These are phyloP conservation scores for Fragilaria radians DNA, from an alignment of 108 stramenopile species.

Conservation along the genomic window DNA sequence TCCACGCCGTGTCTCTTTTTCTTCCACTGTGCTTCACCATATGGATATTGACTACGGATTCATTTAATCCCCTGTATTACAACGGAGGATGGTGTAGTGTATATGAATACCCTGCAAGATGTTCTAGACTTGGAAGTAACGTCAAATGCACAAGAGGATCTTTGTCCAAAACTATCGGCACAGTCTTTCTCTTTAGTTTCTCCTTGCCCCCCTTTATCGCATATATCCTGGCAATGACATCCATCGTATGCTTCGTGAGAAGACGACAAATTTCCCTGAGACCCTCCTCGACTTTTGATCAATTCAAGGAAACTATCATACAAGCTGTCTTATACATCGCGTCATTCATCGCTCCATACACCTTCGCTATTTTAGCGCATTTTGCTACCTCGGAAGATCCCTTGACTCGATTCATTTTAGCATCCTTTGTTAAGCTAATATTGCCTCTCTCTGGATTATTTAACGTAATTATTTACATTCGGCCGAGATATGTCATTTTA, in stretches of 20 bases:
- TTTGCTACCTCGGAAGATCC: not conserved
- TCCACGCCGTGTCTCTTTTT: not conserved
- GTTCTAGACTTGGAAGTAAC: not conserved
- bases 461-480: constrained; percentile 34
- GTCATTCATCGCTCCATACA: not conserved
- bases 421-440: constrained; percentile 8
- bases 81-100: not conserved
- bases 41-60: not conserved
- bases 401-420: not conserved
- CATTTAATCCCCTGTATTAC: not conserved
- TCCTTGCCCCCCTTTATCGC: not conserved
- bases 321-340: not conserved
- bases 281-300: not conserved
- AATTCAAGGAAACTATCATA: not conserved
- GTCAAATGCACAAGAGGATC: not conserved
- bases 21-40: not conserved
- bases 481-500: constrained; percentile 13
- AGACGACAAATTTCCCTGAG: not conserved
- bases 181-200: not conserved
- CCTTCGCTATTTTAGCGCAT: not conserved
- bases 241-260: no score
- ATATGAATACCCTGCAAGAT: not conserved
- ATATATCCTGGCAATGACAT: not conserved
- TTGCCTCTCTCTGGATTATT: constrained; percentile 45
- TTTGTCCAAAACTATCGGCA: not conserved